Evolutionary conservation across 2,329 filamentous ascomycete genomes (phyloP).

Genomic region (Trichoderma simmonsii): DNA sequence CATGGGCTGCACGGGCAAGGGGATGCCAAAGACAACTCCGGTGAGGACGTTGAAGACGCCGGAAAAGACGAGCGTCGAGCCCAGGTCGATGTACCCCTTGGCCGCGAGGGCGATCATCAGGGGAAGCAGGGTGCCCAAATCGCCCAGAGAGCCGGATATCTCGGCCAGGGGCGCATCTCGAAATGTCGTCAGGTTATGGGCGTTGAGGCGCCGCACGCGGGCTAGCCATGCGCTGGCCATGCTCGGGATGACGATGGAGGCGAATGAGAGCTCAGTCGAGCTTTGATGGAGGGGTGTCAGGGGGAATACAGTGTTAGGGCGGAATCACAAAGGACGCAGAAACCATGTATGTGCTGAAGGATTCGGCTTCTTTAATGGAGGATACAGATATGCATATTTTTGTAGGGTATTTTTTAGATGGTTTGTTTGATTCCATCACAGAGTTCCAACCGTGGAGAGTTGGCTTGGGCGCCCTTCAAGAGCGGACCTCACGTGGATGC

Average conservation of each 20-base stretch:
- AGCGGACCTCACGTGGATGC: constrained; percentile 14
- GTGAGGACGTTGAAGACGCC: constrained; percentile 84
- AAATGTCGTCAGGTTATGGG: constrained; percentile 49
- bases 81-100: constrained; percentile 74
- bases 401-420: neutral
- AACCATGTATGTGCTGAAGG: neutral
- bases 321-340: neutral
- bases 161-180: constrained; percentile 57
- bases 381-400: neutral
- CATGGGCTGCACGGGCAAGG: constrained; percentile 88
- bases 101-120: constrained; percentile 82
- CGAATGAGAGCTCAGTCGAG: neutral
- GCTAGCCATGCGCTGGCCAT: constrained; percentile 29
- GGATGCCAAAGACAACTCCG: constrained; percentile 79
- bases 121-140: constrained; percentile 85
- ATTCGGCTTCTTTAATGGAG: neutral
- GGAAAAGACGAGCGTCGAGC: constrained; percentile 82
- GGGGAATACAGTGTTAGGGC: neutral
- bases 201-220: constrained; percentile 35
- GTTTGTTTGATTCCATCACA: neutral
- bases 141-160: constrained; percentile 82
- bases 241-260: neutral
- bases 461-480: neutral
- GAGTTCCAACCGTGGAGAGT: neutral
- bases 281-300: neutral